These are phyloP conservation scores for Chrysanthemum lavandulifolium DNA, from an alignment of 129 eudicot species.

Conservation along the genomic window DNA sequence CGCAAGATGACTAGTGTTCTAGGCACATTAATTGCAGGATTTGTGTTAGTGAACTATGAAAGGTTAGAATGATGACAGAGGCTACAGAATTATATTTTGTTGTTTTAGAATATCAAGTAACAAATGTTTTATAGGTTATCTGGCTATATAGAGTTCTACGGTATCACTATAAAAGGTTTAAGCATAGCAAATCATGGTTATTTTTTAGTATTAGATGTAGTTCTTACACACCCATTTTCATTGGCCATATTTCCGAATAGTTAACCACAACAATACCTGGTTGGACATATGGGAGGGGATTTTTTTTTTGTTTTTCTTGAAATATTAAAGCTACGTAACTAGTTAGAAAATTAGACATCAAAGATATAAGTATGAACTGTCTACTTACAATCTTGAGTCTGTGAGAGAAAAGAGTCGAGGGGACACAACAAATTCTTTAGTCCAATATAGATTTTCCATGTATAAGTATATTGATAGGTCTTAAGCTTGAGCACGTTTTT, in stretches of 20 bases:
- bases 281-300: not conserved
- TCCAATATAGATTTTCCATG: too few relatives aligned
- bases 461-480: too few relatives aligned
- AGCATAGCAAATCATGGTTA: not conserved
- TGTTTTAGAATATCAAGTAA: not conserved
- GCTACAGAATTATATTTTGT: not conserved
- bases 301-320: too few relatives aligned
- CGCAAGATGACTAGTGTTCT: constrained; percentile 1
- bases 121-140: too few relatives aligned
- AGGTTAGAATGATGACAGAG: not conserved
- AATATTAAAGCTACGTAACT: not conserved
- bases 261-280: constrained; percentile 2
- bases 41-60: constrained; percentile 3
- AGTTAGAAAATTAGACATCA: not conserved
- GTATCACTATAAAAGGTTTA: not conserved
- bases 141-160: too few relatives aligned
- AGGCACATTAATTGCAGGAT: not conserved
- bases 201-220: not conserved
- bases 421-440: too few relatives aligned
- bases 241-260: not conserved
- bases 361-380: too few relatives aligned
- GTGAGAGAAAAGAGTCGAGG: not conserved
- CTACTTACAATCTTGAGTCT: too few relatives aligned
- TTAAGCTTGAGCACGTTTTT: too few relatives aligned
- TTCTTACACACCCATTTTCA: not conserved